Percentiles rank a stretch among this genome's conserved stretches.
These are phyloP conservation scores for Backusella psychrophila DNA, from an alignment of 192 early-diverging fungal species.

Conservation along the genomic window DNA sequence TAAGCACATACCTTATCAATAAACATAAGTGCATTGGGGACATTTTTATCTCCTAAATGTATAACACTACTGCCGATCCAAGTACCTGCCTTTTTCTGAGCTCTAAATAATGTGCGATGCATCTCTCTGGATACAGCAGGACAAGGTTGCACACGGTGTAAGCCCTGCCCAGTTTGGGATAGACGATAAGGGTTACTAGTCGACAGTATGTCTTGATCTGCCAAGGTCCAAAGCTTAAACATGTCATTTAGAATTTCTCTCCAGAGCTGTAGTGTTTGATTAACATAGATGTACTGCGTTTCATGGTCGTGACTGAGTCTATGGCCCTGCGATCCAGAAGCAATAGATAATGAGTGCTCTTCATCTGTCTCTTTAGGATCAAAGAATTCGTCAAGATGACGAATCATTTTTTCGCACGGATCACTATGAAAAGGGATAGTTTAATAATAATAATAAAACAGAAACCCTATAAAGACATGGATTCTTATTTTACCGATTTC, in stretches of 20 bases:
- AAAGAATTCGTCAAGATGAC: slow-evolving; percentile 75
- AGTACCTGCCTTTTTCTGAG: slow-evolving; percentile 76
- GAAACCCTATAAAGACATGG: not conserved
- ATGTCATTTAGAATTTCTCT: slow-evolving; percentile 96
- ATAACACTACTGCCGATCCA: slow-evolving; percentile 98
- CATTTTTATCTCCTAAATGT: slow-evolving; percentile 97
- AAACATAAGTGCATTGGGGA: slow-evolving; percentile 97
- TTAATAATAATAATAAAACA: not conserved
- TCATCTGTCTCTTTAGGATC: slow-evolving; percentile 57
- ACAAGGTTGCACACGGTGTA: slow-evolving; percentile 92
- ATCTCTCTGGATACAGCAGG: slow-evolving; percentile 80
- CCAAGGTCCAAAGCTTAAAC: slow-evolving; percentile 92
- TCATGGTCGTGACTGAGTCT: slow-evolving; percentile 90
- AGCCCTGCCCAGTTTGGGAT: slow-evolving; percentile 94
- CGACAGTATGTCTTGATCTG: slow-evolving; percentile 84
- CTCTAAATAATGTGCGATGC: slow-evolving; percentile 87
- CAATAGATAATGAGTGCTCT: slow-evolving; percentile 77
- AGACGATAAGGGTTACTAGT: slow-evolving; percentile 78
- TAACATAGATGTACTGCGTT: slow-evolving; percentile 91
- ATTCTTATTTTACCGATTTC: slow-evolving; percentile 52
- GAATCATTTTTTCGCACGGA: slow-evolving; percentile 91
- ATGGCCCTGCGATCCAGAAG: slow-evolving; percentile 77
- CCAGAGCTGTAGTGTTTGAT: slow-evolving; percentile 94
- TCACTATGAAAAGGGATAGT: slow-evolving; percentile 52
- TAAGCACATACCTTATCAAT: slow-evolving; percentile 73